phyloP scores from a whole-genome alignment of 306 rosid genomes.

The Prunus armeniaca region DNA sequence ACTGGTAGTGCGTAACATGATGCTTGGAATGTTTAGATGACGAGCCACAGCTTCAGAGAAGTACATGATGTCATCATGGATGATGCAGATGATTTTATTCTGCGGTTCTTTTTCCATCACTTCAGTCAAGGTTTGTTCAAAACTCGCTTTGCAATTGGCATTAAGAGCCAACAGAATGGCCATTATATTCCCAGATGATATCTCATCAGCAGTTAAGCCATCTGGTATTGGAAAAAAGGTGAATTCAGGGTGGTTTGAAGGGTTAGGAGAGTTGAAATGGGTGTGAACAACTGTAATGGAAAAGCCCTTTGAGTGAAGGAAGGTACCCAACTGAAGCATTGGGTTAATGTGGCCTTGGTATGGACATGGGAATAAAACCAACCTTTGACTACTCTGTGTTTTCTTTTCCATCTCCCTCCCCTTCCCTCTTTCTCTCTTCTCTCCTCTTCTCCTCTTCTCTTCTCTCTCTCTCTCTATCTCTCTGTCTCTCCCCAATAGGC shows the following conservation, averaged over 20 bases:
- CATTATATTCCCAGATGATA: conserved; percentile 11
- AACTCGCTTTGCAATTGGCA: conserved; percentile 17
- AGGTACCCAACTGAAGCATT: conserved; percentile 51
- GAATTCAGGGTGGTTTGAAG: conserved; percentile 46
- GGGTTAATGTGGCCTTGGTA: conserved; percentile 61
- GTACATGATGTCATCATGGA: neutral
- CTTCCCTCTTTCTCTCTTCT: neutral
- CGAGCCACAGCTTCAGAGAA: conserved; percentile 26
- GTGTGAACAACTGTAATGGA: conserved; percentile 51
- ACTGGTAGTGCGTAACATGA: conserved; percentile 36
- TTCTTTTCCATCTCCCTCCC: conserved; percentile 18
- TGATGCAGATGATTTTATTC: too few species aligned
- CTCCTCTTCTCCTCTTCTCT: too few species aligned
- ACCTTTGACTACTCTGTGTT: neutral
- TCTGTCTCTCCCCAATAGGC: neutral
- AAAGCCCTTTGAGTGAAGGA: conserved; percentile 50
- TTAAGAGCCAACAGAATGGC: conserved; percentile 18
- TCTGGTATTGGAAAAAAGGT: conserved; percentile 36
- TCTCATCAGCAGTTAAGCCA: conserved; percentile 8
- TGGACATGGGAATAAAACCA: conserved; percentile 51
- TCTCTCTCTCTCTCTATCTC: neutral
- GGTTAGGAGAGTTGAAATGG: conserved; percentile 38
- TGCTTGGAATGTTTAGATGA: conserved; percentile 31
- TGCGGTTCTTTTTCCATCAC: conserved; percentile 22
- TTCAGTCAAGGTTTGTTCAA: conserved; percentile 23